Base-by-base conservation (phyloP, 305 asterid species). In the Withania somnifera region DNA sequence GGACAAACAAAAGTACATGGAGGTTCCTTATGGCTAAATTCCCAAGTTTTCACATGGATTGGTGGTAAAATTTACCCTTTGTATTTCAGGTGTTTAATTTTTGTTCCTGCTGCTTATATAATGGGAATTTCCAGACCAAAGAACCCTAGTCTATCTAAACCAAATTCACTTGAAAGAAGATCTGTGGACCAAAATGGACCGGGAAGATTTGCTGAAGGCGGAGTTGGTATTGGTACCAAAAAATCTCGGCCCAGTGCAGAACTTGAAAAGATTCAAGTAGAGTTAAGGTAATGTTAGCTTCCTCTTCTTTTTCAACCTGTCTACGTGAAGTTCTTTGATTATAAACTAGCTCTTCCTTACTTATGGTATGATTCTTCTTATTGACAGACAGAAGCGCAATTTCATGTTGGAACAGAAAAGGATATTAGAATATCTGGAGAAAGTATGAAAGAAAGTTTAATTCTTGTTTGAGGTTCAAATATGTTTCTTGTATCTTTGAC, bases 161-260 rank as follows among this genome's bases (percentile, higher is more conserved):
- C 67, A 22, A 14, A 24, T 58, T 26, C 36, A 1, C 1, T 24
- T n/a, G 4, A 24, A 24, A n/a, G 19, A 58, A 36, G 34, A 58
- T 24, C 24, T 11, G 34, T 2, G 9, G 10, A 38, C 10, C 45
- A 38, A 38, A 38, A 38, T 38, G 45, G 45, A 38, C 4, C 10
- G 97, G 92, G 93, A 81, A 93, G 90, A 80, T 91, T 87, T 88
- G 86, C 84, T 88, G 97, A 91, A 85, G 89, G 90, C 50, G 88
- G 91, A 87, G 90, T 86, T 85, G 91, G 90, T 60, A 84, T 86
- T 90, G 85, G 87, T 82, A 85, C 86, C 82, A 88, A 83, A 86
- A 84, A 91, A 82, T 91, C 95, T 88, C 92, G 91, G 60, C 84
- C 75, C 42, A 64, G 68, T 84, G 87, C 83, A 83, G 88, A 90